Percentiles rank a stretch among this genome's conserved stretches.
These are phyloP conservation scores for Pyrenula massariospora DNA, from an alignment of 495 filamentous ascomycete species.

Conservation along the genomic window DNA sequence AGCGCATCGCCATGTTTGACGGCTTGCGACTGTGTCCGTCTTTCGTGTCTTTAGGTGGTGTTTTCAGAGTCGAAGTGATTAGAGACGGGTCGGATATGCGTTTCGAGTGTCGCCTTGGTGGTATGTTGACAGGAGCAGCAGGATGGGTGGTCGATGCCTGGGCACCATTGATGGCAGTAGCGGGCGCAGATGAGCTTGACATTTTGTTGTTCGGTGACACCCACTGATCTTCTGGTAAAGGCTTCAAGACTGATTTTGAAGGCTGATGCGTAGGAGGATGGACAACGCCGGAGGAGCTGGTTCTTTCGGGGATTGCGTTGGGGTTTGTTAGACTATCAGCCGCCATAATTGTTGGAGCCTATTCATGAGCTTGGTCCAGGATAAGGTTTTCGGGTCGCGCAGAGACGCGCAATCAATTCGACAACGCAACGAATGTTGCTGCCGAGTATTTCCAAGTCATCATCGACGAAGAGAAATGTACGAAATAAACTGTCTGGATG, in stretches of 20 bases:
- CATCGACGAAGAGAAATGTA: no score
- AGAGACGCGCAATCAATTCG: no score
- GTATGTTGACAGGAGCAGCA: not conserved
- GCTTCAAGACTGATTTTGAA: slow-evolving; percentile 37
- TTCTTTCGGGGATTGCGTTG: slow-evolving; percentile 60
- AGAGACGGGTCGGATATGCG: not conserved
- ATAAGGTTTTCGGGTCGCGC: no score
- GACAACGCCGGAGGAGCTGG: slow-evolving; percentile 47
- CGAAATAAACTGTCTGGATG: no score
- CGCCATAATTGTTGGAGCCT: slow-evolving; percentile 4
- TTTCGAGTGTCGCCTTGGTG: not conserved
- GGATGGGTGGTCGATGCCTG: slow-evolving; percentile 2
- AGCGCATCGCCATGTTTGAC: slow-evolving; percentile 33
- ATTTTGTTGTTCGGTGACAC: slow-evolving; percentile 20
- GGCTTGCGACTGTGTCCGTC: slow-evolving; percentile 23
- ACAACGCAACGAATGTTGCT: no score
- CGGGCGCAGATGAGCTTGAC: slow-evolving; percentile 14
- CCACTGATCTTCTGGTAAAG: slow-evolving; percentile 48
- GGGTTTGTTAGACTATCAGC: slow-evolving; percentile 40
- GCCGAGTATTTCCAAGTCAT: no score
- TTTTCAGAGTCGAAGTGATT: not conserved
- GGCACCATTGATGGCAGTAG: slow-evolving; percentile 3
- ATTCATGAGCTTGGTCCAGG: no score
- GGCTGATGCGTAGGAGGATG: slow-evolving; percentile 18
- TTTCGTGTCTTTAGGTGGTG: slow-evolving; percentile 5